phyloP scores from a whole-genome alignment of 2,329 filamentous ascomycete genomes.

The Arthrobotrys conoides region DNA sequence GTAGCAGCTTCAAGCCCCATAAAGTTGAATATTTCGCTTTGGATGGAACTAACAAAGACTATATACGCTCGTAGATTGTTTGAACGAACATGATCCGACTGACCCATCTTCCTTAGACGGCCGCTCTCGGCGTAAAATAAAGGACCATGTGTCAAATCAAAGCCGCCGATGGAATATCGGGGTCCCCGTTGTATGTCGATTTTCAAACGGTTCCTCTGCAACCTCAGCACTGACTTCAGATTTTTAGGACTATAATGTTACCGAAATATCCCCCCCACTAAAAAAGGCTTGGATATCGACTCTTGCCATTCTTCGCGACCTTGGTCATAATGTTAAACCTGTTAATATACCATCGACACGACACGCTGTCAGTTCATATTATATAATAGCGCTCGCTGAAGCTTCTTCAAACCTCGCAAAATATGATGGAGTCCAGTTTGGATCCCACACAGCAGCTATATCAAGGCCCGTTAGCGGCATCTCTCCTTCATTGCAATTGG shows the following conservation, averaged over 20 bases:
- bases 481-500: not conserved
- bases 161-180: conserved; percentile 67
- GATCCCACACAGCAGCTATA: conserved; percentile 68
- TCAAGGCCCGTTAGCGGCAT: not conserved
- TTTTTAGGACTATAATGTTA: conserved; percentile 84
- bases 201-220: not conserved
- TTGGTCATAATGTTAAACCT: conserved; percentile 80
- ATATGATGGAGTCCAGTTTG: conserved; percentile 97
- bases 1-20: conserved; percentile 26
- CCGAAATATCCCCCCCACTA: conserved; percentile 80
- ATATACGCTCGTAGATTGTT: conserved; percentile 24
- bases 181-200: conserved; percentile 69
- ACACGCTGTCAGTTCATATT: conserved; percentile 91
- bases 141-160: not conserved
- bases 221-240: not conserved
- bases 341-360: conserved; percentile 87
- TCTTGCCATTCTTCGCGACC: conserved; percentile 73
- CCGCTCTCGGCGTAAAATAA: conserved; percentile 18
- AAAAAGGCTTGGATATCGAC: conserved; percentile 78
- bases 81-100: conserved; percentile 31
- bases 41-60: not conserved
- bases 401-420: conserved; percentile 96
- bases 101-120: conserved; percentile 38
- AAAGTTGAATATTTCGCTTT: not conserved
- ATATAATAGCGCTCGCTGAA: conserved; percentile 93